Evolutionary conservation across 2,329 filamentous ascomycete genomes (phyloP), one percentile per base, ranked within the genome.

Genomic region (Epichloe sylvatica): DNA sequence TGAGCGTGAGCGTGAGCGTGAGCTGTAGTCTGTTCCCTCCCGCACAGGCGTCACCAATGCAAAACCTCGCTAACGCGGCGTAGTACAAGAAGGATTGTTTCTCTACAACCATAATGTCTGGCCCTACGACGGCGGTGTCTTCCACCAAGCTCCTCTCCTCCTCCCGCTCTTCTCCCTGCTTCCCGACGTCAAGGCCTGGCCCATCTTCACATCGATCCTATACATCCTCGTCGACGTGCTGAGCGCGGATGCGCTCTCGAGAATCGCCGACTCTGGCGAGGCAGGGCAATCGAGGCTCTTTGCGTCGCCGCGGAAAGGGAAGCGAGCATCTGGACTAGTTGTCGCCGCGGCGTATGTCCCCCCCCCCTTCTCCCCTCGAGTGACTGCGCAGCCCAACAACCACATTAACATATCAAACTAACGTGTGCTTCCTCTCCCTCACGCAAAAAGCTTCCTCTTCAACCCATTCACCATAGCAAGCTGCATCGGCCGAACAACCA

Each of bases 31-130:
- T 34, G 23, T 45, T 34, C 21, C 43, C 44, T 19, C 5, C 39
- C 35, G 42, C 25, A 15, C 4, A 15, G 11, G 19, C 17, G 12
- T n/a, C 37, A 13, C 9, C 37, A 33, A 21, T 25, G 7, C 23
- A 17, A 35, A 33, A 11, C 12, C 17, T 2, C 17, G 34, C 39
- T 19, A 38, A 40, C 21, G 4, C 21, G 15, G 1, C 37, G 30
- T 59, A 94, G 88, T 97, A 49, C 91, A 97, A 74, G 92, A 98
- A 70, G 92, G 92, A 19, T 72, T 98, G 51, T 98, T 95, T 62
- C 80, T 98, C 21, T 97, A 97, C 67, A 90, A 86, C 55, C 87
- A 94, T 66, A 94, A 95, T 70, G 86, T 97, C 51, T 96, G 89
- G 52, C 92, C 92, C 1, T 98, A 97, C 70, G 89, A 98, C 65